These are phyloP conservation scores for Royoungia palumana DNA, from an alignment of 768 basidiomycete species.

Conservation along the genomic window DNA sequence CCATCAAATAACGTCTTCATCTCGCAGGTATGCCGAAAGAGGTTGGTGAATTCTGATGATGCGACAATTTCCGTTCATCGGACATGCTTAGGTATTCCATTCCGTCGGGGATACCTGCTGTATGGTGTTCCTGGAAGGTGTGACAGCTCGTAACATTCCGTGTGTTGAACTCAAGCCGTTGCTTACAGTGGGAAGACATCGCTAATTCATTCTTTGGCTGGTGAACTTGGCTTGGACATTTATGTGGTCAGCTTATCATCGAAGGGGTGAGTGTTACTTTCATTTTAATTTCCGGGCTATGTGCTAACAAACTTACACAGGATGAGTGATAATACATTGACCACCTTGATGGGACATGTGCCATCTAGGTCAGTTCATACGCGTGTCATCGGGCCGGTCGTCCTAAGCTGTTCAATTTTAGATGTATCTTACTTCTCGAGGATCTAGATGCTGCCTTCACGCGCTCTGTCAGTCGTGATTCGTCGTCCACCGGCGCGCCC, in stretches of 20 bases:
- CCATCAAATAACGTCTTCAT: conserved; percentile 17
- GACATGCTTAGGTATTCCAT: conserved; percentile 65
- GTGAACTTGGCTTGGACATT: conserved; percentile 84
- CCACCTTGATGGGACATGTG: conserved; percentile 85
- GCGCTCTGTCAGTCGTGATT: conserved; percentile 79
- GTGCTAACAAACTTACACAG: conserved; percentile 36
- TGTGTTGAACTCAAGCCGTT: conserved; percentile 13
- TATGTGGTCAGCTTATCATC: conserved; percentile 87
- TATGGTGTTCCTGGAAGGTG: conserved; percentile 87
- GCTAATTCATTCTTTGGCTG: conserved; percentile 79
- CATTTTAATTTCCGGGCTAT: background rate
- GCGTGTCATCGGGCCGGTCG: conserved; percentile 7
- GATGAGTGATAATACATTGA: conserved; percentile 88
- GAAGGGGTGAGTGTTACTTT: conserved; percentile 59
- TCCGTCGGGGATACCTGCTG: conserved; percentile 80
- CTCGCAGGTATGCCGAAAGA: conserved; percentile 81
- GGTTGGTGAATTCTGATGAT: conserved; percentile 44
- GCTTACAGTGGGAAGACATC: conserved; percentile 74
- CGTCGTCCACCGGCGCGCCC: conserved; percentile 72
- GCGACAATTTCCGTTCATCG: conserved; percentile 20
- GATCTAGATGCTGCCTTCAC: conserved; percentile 93
- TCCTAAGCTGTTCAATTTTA: conserved; percentile 26
- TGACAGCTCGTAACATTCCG: conserved; percentile 5
- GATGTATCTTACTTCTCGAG: conserved; percentile 91
- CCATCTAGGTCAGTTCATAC: conserved; percentile 60